phyloP scores from a whole-genome alignment of 2,329 filamentous ascomycete species.

The Dactylellina drechsleri region DNA sequence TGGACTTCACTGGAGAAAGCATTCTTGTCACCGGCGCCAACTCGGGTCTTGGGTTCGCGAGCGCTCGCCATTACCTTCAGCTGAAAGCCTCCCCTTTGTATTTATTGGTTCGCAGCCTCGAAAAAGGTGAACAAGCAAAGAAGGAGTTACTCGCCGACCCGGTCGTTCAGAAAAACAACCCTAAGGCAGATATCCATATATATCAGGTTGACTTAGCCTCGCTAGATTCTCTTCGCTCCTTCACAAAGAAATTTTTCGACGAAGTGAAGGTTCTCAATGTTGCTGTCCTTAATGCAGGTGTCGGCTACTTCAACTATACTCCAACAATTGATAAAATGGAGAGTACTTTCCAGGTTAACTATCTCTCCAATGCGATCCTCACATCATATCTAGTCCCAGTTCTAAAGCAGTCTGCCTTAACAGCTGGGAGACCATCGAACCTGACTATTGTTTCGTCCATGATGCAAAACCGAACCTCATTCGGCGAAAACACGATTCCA shows the following conservation, averaged over 20 bases:
- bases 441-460: slow-evolving; percentile 62
- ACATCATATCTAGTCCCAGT: slow-evolving; percentile 66
- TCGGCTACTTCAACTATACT: slow-evolving; percentile 49
- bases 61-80: slow-evolving; percentile 57
- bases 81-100: slow-evolving; percentile 56
- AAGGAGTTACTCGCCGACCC: slow-evolving; percentile 21
- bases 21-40: slow-evolving; percentile 59
- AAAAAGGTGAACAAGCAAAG: slow-evolving; percentile 55
- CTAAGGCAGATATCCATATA: slow-evolving; percentile 48
- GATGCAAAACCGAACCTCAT: slow-evolving; percentile 59
- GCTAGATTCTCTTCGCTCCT: slow-evolving; percentile 56
- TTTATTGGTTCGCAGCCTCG: slow-evolving; percentile 57
- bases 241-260: slow-evolving; percentile 52
- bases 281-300: slow-evolving; percentile 58
- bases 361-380: slow-evolving; percentile 68
- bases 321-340: slow-evolving; percentile 64
- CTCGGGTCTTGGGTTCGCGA: slow-evolving; percentile 58
- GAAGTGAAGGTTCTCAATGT: slow-evolving; percentile 56
- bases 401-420: slow-evolving; percentile 59
- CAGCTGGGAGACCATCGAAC: slow-evolving; percentile 60
- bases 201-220: slow-evolving; percentile 56
- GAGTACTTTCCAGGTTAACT: slow-evolving; percentile 69
- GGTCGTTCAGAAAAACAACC: slow-evolving; percentile 25
- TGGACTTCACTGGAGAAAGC: slow-evolving; percentile 56
- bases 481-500: slow-evolving; percentile 15